Percentiles rank a stretch among this genome's conserved stretches.
phyloP scores from a whole-genome alignment of 108 stramenopile species.

The Cyclotella atomus region DNA sequence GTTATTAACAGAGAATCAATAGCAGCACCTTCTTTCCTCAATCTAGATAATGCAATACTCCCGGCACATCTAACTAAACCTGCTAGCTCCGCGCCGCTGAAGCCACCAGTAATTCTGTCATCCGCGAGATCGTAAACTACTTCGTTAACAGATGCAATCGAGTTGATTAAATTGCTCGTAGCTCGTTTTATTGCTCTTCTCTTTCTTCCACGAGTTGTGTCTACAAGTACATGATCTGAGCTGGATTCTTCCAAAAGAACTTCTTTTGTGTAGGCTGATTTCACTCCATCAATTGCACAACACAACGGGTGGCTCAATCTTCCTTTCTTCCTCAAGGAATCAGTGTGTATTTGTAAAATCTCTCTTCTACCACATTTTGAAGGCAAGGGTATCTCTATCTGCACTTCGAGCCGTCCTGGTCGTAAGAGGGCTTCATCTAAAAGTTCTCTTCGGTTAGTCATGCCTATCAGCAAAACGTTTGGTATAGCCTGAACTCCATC shows the following conservation, averaged over 20 bases:
- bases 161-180: slow-evolving; percentile 31
- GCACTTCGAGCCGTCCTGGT: slow-evolving; percentile 93
- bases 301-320: slow-evolving; percentile 70
- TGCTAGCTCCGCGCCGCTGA: slow-evolving; percentile 67
- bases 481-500: slow-evolving; percentile 72
- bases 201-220: slow-evolving; percentile 19
- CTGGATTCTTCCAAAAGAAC: not conserved
- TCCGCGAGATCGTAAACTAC: slow-evolving; percentile 64
- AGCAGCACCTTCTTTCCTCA: slow-evolving; percentile 59
- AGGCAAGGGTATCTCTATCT: slow-evolving; percentile 81
- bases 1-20: slow-evolving; percentile 66
- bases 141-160: slow-evolving; percentile 9
- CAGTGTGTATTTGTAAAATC: slow-evolving; percentile 77
- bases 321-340: slow-evolving; percentile 56
- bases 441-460: slow-evolving; percentile 94
- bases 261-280: slow-evolving; percentile 17
- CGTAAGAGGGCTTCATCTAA: slow-evolving; percentile 91
- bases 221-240: not conserved
- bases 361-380: slow-evolving; percentile 66
- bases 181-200: slow-evolving; percentile 36
- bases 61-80: slow-evolving; percentile 70
- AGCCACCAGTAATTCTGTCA: slow-evolving; percentile 69
- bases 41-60: slow-evolving; percentile 70
- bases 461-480: slow-evolving; percentile 94
- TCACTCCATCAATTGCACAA: slow-evolving; percentile 62